Evolutionary conservation across 106 monocot genomes (phyloP), one percentile per base, ranked within the genome.

Genomic region (Narthecium ossifragum): DNA sequence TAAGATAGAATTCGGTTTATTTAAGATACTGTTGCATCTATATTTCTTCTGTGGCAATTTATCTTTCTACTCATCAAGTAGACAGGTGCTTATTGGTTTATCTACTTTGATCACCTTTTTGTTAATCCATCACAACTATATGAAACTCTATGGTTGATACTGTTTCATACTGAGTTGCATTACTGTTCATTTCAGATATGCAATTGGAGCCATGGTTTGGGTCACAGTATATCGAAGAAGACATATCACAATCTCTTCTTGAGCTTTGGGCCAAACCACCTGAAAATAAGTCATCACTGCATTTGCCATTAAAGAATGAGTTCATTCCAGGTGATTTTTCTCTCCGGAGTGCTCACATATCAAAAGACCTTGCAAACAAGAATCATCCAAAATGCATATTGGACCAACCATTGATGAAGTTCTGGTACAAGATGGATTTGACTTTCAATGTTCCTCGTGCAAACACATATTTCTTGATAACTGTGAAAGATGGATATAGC

Each of bases 371-470:
- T 14, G 10, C 26, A 23, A 31, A 46, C 37, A 31, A 23, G 37
- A 62, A 60, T 40, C 39, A 68, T 60, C 96, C 96, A 54, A 72
- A 62, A 57, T 90, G 90, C 73, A 76, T 96, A 57, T 20, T 96
- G 21, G 78, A 96, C 32, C 60, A 82, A 24, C 86, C 96, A 54
- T 70, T 78, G 20, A 56, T 87, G 46, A 90, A 90, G 63, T 40
- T 96, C 29, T 96, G 96, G 96, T 78, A 96, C 66, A 96, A 87
- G 63, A 69, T 87, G 62, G 96, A 96, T 47, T 46, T 50, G 26
- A 90, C 86, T 34, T 96, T 96, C 65, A 90, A 90, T 60, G 81
- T 84, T 63, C 96, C 96, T 63, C 86, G 96, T 20, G 86, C 86
- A 62, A 90, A 90, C 57, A 68, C 96, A 51, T 96, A 90, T 46